These are phyloP conservation scores for Colletotrichum costaricense DNA, from an alignment of 2,329 filamentous ascomycete species.

Conservation along the genomic window DNA sequence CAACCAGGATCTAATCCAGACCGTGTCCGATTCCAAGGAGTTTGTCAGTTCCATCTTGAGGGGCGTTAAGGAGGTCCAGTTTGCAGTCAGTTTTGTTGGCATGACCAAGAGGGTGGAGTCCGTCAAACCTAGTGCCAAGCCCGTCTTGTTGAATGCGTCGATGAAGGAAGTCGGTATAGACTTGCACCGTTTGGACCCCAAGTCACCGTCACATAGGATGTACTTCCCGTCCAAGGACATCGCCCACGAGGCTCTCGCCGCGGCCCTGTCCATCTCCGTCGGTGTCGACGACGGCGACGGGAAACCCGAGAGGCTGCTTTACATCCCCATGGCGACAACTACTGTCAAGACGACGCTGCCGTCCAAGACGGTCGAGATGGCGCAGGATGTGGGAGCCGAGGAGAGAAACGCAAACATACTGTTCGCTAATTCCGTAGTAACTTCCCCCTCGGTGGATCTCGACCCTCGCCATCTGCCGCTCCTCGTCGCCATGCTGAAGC, in stretches of 20 bases:
- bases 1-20: conserved; percentile 78
- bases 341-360: conserved; percentile 94
- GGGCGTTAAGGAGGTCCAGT: conserved; percentile 96
- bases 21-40: conserved; percentile 91
- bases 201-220: conserved; percentile 96
- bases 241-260: conserved; percentile 92
- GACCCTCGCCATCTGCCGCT: conserved; percentile 92
- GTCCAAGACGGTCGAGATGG: conserved; percentile 90
- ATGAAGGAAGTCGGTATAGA: conserved; percentile 98
- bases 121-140: conserved; percentile 73
- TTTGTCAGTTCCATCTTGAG: conserved; percentile 90
- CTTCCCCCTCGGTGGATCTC: conserved; percentile 92
- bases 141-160: conserved; percentile 85
- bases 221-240: conserved; percentile 95
- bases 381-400: conserved; percentile 77
- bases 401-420: conserved; percentile 96
- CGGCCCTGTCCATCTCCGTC: conserved; percentile 91
- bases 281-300: conserved; percentile 91
- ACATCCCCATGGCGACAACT: conserved; percentile 97
- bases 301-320: conserved; percentile 86
- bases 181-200: conserved; percentile 88
- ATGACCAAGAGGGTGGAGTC: conserved; percentile 83
- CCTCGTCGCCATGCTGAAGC: conserved; percentile 79
- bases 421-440: conserved; percentile 95
- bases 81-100: conserved; percentile 91